Conservation (phyloP, 441 rosid genomes). For the Theobroma grandiflorum region DNA sequence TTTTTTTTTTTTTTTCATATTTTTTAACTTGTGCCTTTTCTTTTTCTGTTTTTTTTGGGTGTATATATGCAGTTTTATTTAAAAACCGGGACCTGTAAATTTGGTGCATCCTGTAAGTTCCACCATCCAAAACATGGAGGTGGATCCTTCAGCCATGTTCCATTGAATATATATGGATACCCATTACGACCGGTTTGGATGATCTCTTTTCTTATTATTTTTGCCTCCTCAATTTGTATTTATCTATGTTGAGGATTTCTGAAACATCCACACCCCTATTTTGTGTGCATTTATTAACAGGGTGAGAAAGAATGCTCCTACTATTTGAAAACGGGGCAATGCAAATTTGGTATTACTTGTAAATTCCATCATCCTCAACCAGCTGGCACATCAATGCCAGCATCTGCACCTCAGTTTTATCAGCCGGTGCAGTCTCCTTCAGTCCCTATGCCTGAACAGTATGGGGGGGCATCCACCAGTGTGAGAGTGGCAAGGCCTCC, state of each 20-base stretch:
- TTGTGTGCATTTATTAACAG: constrained; percentile 38
- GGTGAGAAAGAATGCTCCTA: constrained; percentile 96
- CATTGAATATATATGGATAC: constrained; percentile 76
- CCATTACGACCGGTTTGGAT: constrained; percentile 77
- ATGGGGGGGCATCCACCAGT: constrained; percentile 66
- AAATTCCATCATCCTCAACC: constrained; percentile 98
- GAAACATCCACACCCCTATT: not conserved
- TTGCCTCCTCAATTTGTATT: not conserved
- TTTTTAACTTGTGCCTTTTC: not conserved
- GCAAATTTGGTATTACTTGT: constrained; percentile 95
- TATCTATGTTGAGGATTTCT: constrained; percentile 6
- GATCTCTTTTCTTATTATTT: constrained; percentile 24
- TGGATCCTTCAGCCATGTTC: constrained; percentile 71
- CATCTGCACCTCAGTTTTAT: constrained; percentile 94
- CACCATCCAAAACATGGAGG: constrained; percentile 90
- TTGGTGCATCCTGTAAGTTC: constrained; percentile 99
- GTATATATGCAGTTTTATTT: constrained; percentile 73
- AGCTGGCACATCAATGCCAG: constrained; percentile 67
- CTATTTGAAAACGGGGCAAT: constrained; percentile 97
- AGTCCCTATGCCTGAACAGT: constrained; percentile 74
- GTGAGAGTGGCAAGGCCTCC: constrained; percentile 81
- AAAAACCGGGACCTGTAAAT: constrained; percentile 94
- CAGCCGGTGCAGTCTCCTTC: constrained; percentile 90
- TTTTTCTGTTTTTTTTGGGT: not conserved
- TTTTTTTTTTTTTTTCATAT: not conserved